Conservation (phyloP, 2,329 filamentous ascomycete genomes). For the Nemania sp. region DNA sequence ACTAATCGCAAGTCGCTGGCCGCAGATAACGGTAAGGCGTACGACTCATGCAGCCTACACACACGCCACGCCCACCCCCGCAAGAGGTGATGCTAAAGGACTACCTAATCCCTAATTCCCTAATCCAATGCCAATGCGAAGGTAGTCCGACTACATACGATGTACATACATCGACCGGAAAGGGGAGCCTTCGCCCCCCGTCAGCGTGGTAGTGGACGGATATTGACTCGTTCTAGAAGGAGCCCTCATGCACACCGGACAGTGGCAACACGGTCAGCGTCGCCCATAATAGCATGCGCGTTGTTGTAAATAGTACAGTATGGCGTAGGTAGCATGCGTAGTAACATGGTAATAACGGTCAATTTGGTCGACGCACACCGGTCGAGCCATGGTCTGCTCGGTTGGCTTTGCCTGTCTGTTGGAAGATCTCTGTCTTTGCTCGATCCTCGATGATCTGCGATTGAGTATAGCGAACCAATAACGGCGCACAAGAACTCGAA, state of each 20-base stretch:
- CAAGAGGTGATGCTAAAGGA: too few relatives aligned
- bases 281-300: background rate
- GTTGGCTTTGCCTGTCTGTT: background rate
- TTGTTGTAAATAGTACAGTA: too few relatives aligned
- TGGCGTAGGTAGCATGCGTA: background rate
- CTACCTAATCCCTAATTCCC: too few relatives aligned
- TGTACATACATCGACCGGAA: too few relatives aligned
- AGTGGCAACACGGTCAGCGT: slow-evolving; percentile 32
- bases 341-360: background rate
- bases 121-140: background rate
- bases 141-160: slow-evolving; percentile 15
- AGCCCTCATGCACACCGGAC: slow-evolving; percentile 22
- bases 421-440: background rate
- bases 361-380: background rate
- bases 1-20: slow-evolving; percentile 23
- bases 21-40: slow-evolving; percentile 35
- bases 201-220: slow-evolving; percentile 31
- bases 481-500: slow-evolving; percentile 6
- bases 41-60: slow-evolving; percentile 21
- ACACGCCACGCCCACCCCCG: slow-evolving; percentile 19
- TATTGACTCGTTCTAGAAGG: slow-evolving; percentile 33
- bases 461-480: slow-evolving; percentile 15
- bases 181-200: slow-evolving; percentile 6
- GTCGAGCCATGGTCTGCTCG: background rate
- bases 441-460: background rate